phyloP scores from a whole-genome alignment of 495 filamentous ascomycete genomes.

The Aspergillus bridgeri region DNA sequence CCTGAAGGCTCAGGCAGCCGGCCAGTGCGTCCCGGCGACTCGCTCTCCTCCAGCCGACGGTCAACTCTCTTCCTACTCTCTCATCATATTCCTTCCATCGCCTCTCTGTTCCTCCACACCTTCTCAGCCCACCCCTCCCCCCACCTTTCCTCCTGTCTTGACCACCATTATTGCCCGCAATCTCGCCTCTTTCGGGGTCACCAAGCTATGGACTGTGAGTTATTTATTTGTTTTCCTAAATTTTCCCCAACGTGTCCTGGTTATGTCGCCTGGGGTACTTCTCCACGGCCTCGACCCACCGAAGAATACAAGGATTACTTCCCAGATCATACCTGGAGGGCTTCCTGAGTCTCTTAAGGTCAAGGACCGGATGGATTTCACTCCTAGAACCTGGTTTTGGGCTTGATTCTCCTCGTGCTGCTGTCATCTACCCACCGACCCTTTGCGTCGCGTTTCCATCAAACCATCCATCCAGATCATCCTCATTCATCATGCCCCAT shows the following conservation, averaged over 20 bases:
- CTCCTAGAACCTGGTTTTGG: constrained; percentile 20
- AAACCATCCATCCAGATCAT: constrained; percentile 43
- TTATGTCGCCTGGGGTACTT: constrained; percentile 41
- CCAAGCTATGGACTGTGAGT: constrained; percentile 53
- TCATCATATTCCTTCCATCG: constrained; percentile 24
- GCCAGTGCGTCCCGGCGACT: constrained; percentile 32
- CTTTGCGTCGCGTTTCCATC: constrained; percentile 38
- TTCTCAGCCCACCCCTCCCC: constrained; percentile 26
- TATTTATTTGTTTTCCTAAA: constrained; percentile 28
- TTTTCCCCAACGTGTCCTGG: constrained; percentile 27
- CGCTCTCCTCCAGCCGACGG: constrained; percentile 28
- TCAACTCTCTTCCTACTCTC: constrained; percentile 31
- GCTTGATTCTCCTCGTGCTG: constrained; percentile 18
- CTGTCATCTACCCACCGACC: constrained; percentile 21
- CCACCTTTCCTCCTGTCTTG: constrained; percentile 23
- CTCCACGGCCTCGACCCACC: constrained; percentile 49
- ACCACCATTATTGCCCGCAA: constrained; percentile 31
- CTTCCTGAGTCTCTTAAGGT: constrained; percentile 14
- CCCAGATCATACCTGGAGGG: constrained; percentile 12
- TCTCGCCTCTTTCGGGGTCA: constrained; percentile 44
- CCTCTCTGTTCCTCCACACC: constrained; percentile 25
- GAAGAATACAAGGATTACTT: constrained; percentile 24
- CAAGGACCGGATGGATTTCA: constrained; percentile 16
- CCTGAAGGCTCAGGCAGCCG: constrained; percentile 31
- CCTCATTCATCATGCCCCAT: constrained; percentile 36